These are phyloP conservation scores for Nannochloropsis gaditana DNA, from an alignment of 108 stramenopile species.

Conservation along the genomic window DNA sequence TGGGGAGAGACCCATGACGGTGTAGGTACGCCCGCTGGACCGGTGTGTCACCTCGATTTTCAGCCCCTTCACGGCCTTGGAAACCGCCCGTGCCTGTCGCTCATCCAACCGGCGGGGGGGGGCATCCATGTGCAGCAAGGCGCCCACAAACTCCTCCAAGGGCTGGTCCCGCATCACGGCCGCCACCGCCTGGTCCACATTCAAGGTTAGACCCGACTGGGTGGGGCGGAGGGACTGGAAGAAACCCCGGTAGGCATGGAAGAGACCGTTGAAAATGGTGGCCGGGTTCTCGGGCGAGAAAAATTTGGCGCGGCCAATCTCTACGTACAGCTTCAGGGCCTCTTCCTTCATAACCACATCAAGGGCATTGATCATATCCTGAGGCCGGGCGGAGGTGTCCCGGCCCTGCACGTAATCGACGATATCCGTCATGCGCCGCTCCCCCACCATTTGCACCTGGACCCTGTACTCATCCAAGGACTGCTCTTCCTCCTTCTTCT, in stretches of 20 bases:
- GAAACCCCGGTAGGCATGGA: slow-evolving; percentile 28
- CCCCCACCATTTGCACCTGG: not conserved
- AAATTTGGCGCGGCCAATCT: not conserved
- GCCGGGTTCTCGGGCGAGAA: not conserved
- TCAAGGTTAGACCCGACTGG: slow-evolving; percentile 44
- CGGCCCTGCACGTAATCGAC: not conserved
- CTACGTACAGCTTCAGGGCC: not conserved
- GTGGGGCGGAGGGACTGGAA: slow-evolving; percentile 46
- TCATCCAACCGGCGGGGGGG: not conserved
- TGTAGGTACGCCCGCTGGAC: not conserved
- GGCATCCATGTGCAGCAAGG: not conserved
- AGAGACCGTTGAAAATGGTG: not conserved
- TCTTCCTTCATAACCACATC: slow-evolving; percentile 21
- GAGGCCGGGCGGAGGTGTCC: not conserved
- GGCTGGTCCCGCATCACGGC: slow-evolving; percentile 39
- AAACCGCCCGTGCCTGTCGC: not conserved
- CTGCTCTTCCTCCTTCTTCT: not conserved
- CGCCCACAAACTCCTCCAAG: slow-evolving; percentile 23
- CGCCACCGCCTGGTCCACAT: slow-evolving; percentile 44
- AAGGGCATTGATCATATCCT: slow-evolving; percentile 19
- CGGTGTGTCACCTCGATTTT: not conserved
- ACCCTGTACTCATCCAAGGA: not conserved
- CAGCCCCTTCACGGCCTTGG: not conserved
- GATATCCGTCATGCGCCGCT: not conserved
- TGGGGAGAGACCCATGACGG: not conserved